Evolutionary conservation across 305 asterid genomes (phyloP).

Genomic region (Fraxinus angustifolia): DNA sequence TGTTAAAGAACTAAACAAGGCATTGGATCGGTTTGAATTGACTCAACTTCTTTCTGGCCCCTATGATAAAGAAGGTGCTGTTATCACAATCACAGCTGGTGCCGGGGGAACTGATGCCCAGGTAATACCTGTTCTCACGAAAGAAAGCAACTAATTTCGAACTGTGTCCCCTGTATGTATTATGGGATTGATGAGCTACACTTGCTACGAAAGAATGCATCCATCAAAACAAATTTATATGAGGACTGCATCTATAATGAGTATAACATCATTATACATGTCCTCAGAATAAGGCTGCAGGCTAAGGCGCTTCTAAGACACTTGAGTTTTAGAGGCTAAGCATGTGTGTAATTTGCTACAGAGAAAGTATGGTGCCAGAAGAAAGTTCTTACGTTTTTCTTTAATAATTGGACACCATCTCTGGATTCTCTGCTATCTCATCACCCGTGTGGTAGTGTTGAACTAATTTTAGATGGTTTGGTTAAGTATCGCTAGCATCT

Average conservation of each 20-base stretch:
- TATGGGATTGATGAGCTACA: constrained; percentile 11
- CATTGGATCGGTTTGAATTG: constrained; percentile 75
- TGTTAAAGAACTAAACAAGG: constrained; percentile 69
- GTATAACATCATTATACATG: background rate
- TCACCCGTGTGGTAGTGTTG: background rate
- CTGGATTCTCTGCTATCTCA: background rate
- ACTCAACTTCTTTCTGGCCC: constrained; percentile 94
- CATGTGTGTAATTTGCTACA: background rate
- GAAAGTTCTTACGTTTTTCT: background rate
- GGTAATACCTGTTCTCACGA: constrained; percentile 44
- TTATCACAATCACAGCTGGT: constrained; percentile 77
- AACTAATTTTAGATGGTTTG: background rate
- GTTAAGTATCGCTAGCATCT: background rate
- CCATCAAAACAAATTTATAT: background rate
- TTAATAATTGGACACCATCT: background rate
- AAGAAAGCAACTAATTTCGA: background rate
- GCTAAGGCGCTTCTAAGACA: background rate
- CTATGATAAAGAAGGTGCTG: constrained; percentile 92
- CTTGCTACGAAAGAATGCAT: background rate
- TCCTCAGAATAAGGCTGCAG: background rate
- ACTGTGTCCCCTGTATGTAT: background rate
- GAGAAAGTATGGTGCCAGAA: background rate
- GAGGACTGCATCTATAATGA: background rate
- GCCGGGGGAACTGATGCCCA: constrained; percentile 99
- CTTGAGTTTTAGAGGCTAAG: background rate